phyloP scores from a whole-genome alignment of 306 rosid species.

The Abrus precatorius region DNA sequence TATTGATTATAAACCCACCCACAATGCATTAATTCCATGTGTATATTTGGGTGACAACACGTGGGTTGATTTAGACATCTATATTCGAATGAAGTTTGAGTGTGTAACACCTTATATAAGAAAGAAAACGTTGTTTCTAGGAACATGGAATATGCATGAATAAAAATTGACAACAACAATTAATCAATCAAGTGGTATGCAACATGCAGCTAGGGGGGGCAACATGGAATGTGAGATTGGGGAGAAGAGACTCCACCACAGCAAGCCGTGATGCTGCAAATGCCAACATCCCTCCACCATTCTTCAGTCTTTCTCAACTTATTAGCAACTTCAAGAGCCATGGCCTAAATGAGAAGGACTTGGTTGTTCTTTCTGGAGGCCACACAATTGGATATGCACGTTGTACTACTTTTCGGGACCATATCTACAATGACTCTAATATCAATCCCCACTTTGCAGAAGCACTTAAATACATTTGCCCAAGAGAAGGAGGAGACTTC shows the following conservation, averaged over 20 bases:
- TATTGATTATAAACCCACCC: background rate
- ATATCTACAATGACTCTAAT: constrained; percentile 51
- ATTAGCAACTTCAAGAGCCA: constrained; percentile 49
- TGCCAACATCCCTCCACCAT: constrained; percentile 52
- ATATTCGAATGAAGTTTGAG: background rate
- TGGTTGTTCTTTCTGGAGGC: constrained; percentile 55
- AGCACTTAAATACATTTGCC: constrained; percentile 43
- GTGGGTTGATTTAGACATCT: background rate
- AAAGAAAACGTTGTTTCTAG: background rate
- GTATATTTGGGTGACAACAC: background rate
- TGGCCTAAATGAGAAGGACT: constrained; percentile 59
- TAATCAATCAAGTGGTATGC: too few relatives aligned
- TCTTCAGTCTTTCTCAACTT: constrained; percentile 46
- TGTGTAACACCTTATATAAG: background rate
- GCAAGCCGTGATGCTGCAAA: constrained; percentile 52
- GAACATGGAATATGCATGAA: background rate
- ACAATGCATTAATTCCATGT: too few relatives aligned
- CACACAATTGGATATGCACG: constrained; percentile 59
- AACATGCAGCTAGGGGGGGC: constrained; percentile 64
- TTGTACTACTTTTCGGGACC: constrained; percentile 41
- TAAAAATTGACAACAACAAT: too few relatives aligned
- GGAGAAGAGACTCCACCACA: constrained; percentile 66
- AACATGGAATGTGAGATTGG: constrained; percentile 54
- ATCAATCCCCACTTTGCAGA: constrained; percentile 47
- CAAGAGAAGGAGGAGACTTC: constrained; percentile 51